Evolutionary conservation across 2,329 filamentous ascomycete genomes (phyloP).

Genomic region (Conoideocrella luteorostrata): DNA sequence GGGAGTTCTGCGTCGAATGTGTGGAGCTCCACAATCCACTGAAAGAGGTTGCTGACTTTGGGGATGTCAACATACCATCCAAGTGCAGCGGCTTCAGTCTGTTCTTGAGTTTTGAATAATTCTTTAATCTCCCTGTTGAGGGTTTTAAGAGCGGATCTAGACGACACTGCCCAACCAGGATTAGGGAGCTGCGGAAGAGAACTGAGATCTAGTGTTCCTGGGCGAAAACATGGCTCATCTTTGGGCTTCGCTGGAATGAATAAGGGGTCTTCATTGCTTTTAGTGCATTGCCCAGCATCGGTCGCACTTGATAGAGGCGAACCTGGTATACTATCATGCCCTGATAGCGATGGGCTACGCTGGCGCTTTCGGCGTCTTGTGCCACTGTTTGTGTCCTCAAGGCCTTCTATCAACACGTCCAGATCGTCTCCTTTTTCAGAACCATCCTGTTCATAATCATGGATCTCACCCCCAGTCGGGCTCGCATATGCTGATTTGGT

Average conservation of each 20-base stretch:
- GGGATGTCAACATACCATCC: constrained; percentile 76
- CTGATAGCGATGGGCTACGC: background rate
- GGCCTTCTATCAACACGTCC: background rate
- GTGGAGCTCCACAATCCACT: constrained; percentile 88
- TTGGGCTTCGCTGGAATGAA: background rate
- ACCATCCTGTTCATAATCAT: background rate
- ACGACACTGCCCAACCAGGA: constrained; percentile 24
- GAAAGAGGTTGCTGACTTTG: constrained; percentile 68
- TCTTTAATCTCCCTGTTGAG: constrained; percentile 49
- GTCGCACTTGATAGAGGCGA: background rate
- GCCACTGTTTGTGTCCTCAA: background rate
- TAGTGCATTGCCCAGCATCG: background rate
- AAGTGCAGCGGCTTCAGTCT: constrained; percentile 55
- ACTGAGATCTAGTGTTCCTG: constrained; percentile 57
- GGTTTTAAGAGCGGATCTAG: constrained; percentile 17
- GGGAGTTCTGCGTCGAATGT: constrained; percentile 66
- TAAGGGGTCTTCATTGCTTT: too few relatives aligned
- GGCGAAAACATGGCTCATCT: constrained; percentile 44
- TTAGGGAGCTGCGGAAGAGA: constrained; percentile 55
- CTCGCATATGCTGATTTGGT: too few relatives aligned
- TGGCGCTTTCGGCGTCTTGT: background rate
- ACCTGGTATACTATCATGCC: background rate
- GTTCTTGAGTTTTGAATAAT: constrained; percentile 58
- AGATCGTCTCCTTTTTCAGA: constrained; percentile 4
- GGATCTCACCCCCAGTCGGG: too few relatives aligned